Conservation (phyloP, 306 rosid genomes). For the Prinsepia uniflora region DNA sequence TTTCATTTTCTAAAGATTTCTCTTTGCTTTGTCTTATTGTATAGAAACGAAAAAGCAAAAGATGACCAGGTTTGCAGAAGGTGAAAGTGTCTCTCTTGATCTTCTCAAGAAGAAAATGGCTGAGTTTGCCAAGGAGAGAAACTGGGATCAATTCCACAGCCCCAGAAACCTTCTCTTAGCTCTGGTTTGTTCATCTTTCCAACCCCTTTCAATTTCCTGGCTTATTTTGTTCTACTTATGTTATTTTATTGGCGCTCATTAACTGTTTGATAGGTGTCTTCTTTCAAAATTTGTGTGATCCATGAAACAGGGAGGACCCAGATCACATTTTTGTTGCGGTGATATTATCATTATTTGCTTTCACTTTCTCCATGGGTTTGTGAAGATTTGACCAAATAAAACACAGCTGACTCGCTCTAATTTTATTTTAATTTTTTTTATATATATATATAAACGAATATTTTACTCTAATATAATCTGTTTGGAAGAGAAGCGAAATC, state of each 20-base stretch:
- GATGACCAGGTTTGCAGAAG: conserved; percentile 46
- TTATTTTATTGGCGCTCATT: not conserved
- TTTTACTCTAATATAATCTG: too few relatives aligned
- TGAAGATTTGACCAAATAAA: conserved; percentile 17
- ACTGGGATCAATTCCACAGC: conserved; percentile 84
- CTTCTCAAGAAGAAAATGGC: conserved; percentile 59
- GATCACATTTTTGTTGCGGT: conserved; percentile 1
- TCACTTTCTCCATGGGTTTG: conserved; percentile 16
- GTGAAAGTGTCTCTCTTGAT: conserved; percentile 51
- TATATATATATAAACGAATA: not conserved
- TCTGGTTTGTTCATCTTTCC: conserved; percentile 46
- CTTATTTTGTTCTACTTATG: not conserved
- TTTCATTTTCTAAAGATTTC: not conserved
- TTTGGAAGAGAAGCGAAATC: too few relatives aligned
- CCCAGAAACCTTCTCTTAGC: conserved; percentile 95
- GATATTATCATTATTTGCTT: not conserved
- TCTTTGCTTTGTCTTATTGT: not conserved
- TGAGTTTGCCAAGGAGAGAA: conserved; percentile 62
- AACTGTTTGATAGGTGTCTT: conserved; percentile 1
- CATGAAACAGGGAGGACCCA: conserved; percentile 15
- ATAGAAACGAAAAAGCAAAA: not conserved
- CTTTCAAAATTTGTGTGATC: conserved; percentile 20
- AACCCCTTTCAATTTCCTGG: not conserved
- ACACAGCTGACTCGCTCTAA: conserved; percentile 1
- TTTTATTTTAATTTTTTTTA: not conserved